Base-by-base conservation (phyloP, 106 monocot species). In the Triglochin maritima region DNA sequence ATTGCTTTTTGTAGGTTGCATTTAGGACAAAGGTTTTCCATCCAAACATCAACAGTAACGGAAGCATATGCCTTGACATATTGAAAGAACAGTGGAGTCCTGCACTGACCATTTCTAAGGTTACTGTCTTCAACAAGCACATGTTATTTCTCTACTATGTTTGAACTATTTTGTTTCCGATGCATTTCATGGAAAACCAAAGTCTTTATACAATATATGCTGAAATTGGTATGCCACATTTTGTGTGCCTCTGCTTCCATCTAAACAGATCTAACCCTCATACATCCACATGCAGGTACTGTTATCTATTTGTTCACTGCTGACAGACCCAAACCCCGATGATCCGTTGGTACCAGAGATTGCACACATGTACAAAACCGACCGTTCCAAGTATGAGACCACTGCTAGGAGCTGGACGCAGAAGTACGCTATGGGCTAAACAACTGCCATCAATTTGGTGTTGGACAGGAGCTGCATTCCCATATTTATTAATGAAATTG, bases 351-450 rank as follows among this genome's bases (percentile, higher is more conserved):
- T 79, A 7, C 79, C 79, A 2, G 79, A 79, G 73, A 79, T 79
- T 44, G 79, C 79, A 3, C 79, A 79, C 63, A 73, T 79, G 79
- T 79, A 79, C 73, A 79, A 79, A 69, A 74, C 79, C 5, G 79
- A 74, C 7, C 46, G 73, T 54, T 41, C 29, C 73, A 79, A 79
- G 69, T 79, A 79, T 17, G 79, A 79, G 68, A 50, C 68, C 6
- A 79, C 79, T 41, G 73, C 79, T 4, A 62, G 79, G 68, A 69
- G 72, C 79, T 79, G 79, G 79, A 79, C 79, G 49, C 79, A 79
- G 69, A 79, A 79, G 73, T 79, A 73, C 47, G 79, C 79, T 7
- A 79, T 79, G 79, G 79, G 79, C 46, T 79, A 55, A 76, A 5
- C 55, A 44, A 3, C 4, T n/a, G 46, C 43, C 41, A 2, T 3